Conservation (phyloP, 208 protist species). For the Crithidia sp. region DNA sequence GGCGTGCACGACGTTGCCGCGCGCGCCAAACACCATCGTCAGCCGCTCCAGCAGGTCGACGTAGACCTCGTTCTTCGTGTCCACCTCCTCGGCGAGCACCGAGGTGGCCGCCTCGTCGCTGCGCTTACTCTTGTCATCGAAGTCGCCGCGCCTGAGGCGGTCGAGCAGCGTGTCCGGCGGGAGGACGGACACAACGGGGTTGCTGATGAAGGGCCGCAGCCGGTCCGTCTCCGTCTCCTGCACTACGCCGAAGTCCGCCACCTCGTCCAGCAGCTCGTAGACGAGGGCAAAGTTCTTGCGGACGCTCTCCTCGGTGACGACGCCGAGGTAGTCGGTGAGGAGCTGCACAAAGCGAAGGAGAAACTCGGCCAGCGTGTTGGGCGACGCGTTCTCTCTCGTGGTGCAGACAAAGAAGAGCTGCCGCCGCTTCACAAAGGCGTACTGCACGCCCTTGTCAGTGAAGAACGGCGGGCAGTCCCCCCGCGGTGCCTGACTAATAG, state of each 20-base stretch:
- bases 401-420: slow-evolving; percentile 88
- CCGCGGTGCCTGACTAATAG: slow-evolving; percentile 43
- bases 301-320: slow-evolving; percentile 87
- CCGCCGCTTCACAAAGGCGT: slow-evolving; percentile 69
- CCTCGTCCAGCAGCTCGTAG: slow-evolving; percentile 94
- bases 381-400: slow-evolving; percentile 72
- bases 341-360: slow-evolving; percentile 70
- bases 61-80: slow-evolving; percentile 87
- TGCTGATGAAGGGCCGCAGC: slow-evolving; percentile 84
- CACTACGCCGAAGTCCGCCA: slow-evolving; percentile 85
- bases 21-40: slow-evolving; percentile 70
- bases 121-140: slow-evolving; percentile 39
- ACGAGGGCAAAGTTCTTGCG: slow-evolving; percentile 90
- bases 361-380: slow-evolving; percentile 75
- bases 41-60: slow-evolving; percentile 91
- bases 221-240: slow-evolving; percentile 80
- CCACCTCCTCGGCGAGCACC: slow-evolving; percentile 37
- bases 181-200: slow-evolving; percentile 30
- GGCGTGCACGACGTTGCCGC: slow-evolving; percentile 53
- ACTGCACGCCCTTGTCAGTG: slow-evolving; percentile 80
- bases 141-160: slow-evolving; percentile 33
- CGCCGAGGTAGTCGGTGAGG: slow-evolving; percentile 88
- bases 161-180: slow-evolving; percentile 39
- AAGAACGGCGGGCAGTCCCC: slow-evolving; percentile 70
- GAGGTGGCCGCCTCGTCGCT: slow-evolving; percentile 44